Evolutionary conservation across 306 rosid genomes (phyloP).

Genomic region (Trifolium subterraneum): DNA sequence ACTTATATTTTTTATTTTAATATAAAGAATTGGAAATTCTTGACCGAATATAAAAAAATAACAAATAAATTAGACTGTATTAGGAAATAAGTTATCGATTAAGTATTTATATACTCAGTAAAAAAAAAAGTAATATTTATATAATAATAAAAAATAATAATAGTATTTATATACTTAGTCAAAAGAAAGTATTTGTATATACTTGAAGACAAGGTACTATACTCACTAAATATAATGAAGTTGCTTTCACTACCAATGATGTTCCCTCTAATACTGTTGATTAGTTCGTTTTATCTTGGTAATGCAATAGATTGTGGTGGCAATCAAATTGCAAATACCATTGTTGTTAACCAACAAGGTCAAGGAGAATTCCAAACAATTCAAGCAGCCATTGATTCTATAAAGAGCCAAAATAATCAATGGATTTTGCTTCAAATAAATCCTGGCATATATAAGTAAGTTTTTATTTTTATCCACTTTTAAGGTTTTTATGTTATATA

Average conservation of each 20-base stretch:
- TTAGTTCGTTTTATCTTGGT: neutral
- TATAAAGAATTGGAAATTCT: too few species aligned
- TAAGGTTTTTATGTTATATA: too few species aligned
- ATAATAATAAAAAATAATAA: too few species aligned
- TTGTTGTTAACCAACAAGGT: conserved; percentile 35
- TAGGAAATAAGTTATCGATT: too few species aligned
- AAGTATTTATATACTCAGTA: too few species aligned
- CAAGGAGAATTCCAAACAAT: conserved; percentile 42
- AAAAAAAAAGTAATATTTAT: too few species aligned
- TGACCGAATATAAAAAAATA: too few species aligned
- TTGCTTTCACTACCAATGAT: neutral
- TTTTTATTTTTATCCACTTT: neutral
- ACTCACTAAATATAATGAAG: neutral
- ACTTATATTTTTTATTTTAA: too few species aligned
- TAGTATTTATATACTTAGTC: too few species aligned
- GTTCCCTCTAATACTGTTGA: neutral
- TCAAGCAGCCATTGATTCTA: conserved; percentile 56
- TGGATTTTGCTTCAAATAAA: conserved; percentile 47
- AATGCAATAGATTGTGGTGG: conserved; percentile 26
- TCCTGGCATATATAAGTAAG: conserved; percentile 44
- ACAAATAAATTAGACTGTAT: too few species aligned
- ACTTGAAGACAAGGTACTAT: too few species aligned
- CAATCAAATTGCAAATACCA: neutral
- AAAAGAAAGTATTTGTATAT: too few species aligned
- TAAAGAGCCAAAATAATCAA: conserved; percentile 24